Evolutionary conservation across 345 rosid species (phyloP).

Genomic region (Geranium rotundifolium): DNA sequence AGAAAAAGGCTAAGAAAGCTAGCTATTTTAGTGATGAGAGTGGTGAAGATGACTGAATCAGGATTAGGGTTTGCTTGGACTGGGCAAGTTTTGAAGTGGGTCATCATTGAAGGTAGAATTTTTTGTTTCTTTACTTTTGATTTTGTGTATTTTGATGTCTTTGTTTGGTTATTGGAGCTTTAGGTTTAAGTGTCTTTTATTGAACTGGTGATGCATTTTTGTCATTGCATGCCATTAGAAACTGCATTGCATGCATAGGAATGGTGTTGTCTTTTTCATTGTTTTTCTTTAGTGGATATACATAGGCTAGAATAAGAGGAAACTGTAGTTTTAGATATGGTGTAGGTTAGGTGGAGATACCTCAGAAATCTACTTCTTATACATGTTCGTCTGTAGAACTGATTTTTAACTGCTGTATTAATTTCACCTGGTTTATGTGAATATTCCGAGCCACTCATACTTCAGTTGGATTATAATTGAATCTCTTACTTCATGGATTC

Average conservation of each 20-base stretch:
- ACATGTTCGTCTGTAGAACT: no score
- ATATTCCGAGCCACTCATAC: no score
- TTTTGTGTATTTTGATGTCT: not conserved
- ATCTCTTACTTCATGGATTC: no score
- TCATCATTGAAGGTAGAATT: not conserved
- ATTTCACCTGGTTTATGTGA: no score
- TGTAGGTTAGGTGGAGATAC: no score
- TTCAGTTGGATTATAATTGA: no score
- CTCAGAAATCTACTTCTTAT: no score
- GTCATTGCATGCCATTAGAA: not conserved
- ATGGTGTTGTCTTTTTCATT: no score
- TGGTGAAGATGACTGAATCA: constrained; percentile 45
- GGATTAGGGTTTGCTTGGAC: not conserved
- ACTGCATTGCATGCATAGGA: not conserved
- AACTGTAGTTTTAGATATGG: no score
- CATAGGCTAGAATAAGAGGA: no score
- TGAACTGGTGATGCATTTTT: not conserved
- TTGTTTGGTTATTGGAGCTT: not conserved
- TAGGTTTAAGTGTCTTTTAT: not conserved
- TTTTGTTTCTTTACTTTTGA: not conserved
- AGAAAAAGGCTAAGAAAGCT: constrained; percentile 43
- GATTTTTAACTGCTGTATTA: no score
- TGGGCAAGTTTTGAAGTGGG: not conserved
- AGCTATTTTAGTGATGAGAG: constrained; percentile 96
- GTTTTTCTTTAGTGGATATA: no score